Evolutionary conservation across 2,329 filamentous ascomycete species (phyloP), one percentile per base, ranked within the genome.

Genomic region (Juglanconis oblonga): DNA sequence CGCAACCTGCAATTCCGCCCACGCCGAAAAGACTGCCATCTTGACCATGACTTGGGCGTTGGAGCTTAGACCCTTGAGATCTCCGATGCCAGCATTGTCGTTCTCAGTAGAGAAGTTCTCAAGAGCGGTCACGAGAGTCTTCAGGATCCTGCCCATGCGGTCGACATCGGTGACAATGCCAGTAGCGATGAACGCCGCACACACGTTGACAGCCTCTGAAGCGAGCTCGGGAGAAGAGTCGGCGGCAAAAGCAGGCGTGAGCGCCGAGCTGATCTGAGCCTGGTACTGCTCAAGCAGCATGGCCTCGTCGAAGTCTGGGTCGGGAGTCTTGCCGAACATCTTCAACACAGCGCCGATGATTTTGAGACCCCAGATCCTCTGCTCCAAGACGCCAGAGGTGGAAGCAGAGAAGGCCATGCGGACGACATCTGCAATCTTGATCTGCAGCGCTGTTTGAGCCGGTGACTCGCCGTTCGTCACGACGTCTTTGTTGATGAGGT

Each of bases 1-100:
- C 32, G 95, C 92, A 64, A 99, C 93, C 74, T 99, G 95, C 36
- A 99, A 81, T 71, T 97, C 92, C 4, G 95, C 96, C 95, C 95
- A 99, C 1, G 94, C 95, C 1, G 94, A 95, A 73, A 97, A 96
- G 2, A 99, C 89, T 0, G 95, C 89, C 85, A 98, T 95, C 74
- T 96, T 97, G 58, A 99, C 92, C 95, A 99, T 99, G 52, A 97
- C 92, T 70, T 96, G 91, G 0, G 95, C 94, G 72, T 99, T 99
- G 2, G 94, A 92, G 71, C 93, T 97, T 17, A 99, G 84, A 0
- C 91, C 92, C 74, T 91, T 92, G 5, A 99, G 81, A 66, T 99
- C 96, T 14, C 95, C 95, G 70, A 99, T 98, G 29, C 91, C 87
- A 0, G 90, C 91, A 48, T 88, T 89, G 67, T 96, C 90, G 1